A percentile compares a stretch with the other conserved stretches of the same genome.
Evolutionary conservation across 1,139 yeast species (phyloP).

Genomic region (Saccharomyces hybrid): DNA sequence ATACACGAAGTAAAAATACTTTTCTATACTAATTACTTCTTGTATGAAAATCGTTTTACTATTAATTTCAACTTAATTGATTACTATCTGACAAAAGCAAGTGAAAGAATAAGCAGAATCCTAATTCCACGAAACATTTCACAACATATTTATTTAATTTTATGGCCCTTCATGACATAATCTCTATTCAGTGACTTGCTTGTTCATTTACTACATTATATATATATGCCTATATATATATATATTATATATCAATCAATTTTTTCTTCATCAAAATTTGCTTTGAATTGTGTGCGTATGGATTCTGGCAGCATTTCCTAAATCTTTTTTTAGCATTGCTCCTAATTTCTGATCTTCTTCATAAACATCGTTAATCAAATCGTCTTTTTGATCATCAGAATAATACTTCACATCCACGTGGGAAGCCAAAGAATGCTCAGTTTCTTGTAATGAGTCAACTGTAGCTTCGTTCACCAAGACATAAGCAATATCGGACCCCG

Average conservation of each 20-base stretch:
- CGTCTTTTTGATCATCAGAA: constrained; percentile 36
- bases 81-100: neutral
- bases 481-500: constrained; percentile 42
- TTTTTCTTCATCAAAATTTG: neutral
- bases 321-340: constrained; percentile 27
- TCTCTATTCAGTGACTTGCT: neutral
- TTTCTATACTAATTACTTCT: neutral
- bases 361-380: constrained; percentile 33
- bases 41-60: neutral
- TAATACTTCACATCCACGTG: constrained; percentile 39
- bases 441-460: constrained; percentile 32
- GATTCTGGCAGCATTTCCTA: constrained; percentile 10
- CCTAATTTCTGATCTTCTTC: constrained; percentile 35
- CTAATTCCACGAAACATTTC: neutral
- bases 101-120: neutral
- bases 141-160: neutral
- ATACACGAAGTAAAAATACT: neutral
- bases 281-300: constrained; percentile 13
- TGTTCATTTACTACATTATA: neutral
- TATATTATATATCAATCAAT: neutral
- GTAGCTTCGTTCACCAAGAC: constrained; percentile 39
- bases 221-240: constrained; percentile 4
- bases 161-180: neutral
- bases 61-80: neutral
- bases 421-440: constrained; percentile 28